Percentiles rank a stretch among this genome's conserved stretches.
These are phyloP conservation scores for Neltuma alba DNA, from an alignment of 306 rosid genomes.

Conservation along the genomic window DNA sequence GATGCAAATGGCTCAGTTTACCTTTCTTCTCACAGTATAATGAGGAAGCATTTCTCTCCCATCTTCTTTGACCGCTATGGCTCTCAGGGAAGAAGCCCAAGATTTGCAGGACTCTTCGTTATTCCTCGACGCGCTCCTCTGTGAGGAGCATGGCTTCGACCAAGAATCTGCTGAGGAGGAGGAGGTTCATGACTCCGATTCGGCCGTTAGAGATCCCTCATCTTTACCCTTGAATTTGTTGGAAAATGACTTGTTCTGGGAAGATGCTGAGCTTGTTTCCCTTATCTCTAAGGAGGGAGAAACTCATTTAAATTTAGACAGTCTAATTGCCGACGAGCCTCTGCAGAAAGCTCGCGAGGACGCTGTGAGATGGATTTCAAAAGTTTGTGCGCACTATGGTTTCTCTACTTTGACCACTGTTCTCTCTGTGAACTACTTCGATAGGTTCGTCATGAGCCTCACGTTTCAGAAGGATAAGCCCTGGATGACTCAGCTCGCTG, in stretches of 20 bases:
- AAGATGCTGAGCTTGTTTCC: slow-evolving; percentile 52
- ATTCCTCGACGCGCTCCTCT: slow-evolving; percentile 55
- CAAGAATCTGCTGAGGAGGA: slow-evolving; percentile 38
- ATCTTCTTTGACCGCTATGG: slow-evolving; percentile 53
- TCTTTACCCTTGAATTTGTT: slow-evolving; percentile 37
- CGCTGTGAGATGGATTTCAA: slow-evolving; percentile 64
- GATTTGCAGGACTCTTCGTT: slow-evolving; percentile 46
- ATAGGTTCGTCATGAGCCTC: slow-evolving; percentile 58
- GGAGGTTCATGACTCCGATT: slow-evolving; percentile 34
- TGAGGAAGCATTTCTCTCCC: slow-evolving; percentile 30
- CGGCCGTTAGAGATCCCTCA: slow-evolving; percentile 24
- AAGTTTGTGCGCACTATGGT: slow-evolving; percentile 49
- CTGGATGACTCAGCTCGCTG: slow-evolving; percentile 75
- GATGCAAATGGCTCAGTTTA: slow-evolving; percentile 42
- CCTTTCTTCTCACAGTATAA: slow-evolving; percentile 29
- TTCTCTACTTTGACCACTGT: slow-evolving; percentile 69
- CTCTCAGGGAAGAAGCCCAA: slow-evolving; percentile 49
- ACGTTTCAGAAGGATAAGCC: slow-evolving; percentile 61
- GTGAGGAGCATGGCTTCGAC: slow-evolving; percentile 56
- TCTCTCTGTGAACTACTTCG: slow-evolving; percentile 80
- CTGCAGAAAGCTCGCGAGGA: slow-evolving; percentile 48
- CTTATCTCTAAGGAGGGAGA: slow-evolving; percentile 62
- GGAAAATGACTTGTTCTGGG: slow-evolving; percentile 57
- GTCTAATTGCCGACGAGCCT: slow-evolving; percentile 36
- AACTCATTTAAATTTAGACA: slow-evolving; percentile 36